Percentiles rank a stretch among this genome's conserved stretches.
Conservation (phyloP, 306 rosid species). For the Glycine soja region DNA sequence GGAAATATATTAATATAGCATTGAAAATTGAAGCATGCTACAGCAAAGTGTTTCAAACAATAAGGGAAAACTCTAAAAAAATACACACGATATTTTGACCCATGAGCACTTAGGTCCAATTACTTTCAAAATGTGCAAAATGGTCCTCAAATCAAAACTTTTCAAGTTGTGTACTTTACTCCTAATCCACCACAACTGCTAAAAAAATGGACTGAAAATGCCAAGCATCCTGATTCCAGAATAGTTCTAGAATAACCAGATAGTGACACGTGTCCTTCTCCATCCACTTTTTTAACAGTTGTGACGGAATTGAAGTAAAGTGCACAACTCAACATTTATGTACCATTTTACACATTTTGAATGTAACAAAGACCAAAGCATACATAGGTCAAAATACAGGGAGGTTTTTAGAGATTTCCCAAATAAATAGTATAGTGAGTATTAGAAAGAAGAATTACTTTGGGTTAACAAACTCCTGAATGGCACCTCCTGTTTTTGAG, state of each 20-base stretch:
- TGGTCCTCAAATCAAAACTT: neutral
- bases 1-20: conserved; percentile 16
- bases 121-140: neutral
- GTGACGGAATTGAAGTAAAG: neutral
- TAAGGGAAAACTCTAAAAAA: neutral
- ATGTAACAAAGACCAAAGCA: neutral
- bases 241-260: neutral
- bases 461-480: conserved; percentile 95
- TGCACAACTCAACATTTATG: neutral
- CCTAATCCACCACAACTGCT: neutral
- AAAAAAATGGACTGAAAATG: neutral
- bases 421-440: conserved; percentile 20
- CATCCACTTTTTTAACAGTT: neutral
- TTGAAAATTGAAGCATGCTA: conserved; percentile 38
- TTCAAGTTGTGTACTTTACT: neutral
- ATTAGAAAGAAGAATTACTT: conserved; percentile 67
- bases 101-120: neutral
- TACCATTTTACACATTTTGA: neutral
- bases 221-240: neutral
- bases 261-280: neutral
- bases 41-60: conserved; percentile 19
- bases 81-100: neutral
- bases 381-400: neutral
- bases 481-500: conserved; percentile 84
- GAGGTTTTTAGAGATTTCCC: neutral